Evolutionary conservation across 192 early-diverging fungal species (phyloP), one percentile per base, ranked within the genome.

Genomic region (Linnemannia elongata): DNA sequence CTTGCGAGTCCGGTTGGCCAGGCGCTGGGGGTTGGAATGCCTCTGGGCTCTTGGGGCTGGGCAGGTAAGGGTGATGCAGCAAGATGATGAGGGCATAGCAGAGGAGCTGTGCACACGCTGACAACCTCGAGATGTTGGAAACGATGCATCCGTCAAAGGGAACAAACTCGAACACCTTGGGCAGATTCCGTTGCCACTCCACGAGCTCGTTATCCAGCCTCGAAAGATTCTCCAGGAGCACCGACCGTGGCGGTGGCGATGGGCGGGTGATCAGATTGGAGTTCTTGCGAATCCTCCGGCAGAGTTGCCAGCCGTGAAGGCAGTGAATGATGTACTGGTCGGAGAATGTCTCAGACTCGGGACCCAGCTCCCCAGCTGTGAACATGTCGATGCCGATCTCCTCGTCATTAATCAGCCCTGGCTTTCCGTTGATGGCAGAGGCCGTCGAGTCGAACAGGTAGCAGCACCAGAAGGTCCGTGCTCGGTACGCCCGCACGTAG

Each of bases 321-420:
- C 85, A 87, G 30, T 87, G 85, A n/a, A 87, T 77, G 4, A 87
- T 24, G 55, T 87, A 87, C 54, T 87, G 85, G 49, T 87, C 85
- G 8, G 85, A 77, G 68, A 68, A 87, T 1, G 75, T 87, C 18
- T 87, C 85, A 18, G 74, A 63, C 36, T 86, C 83, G 4, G 83
- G 83, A 4, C 83, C 83, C 2, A 86, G 63, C 22, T 87, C 85
- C 20, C 85, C 85, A 17, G 85, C 75, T 35, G 74, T 69, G 22
- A 81, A 63, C 75, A 87, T 76, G 60, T 87, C 85, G 38, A 78
- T 49, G 18, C 10, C 52, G 41, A 87, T 74, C 45, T 87, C 85
- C 9, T 87, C 85, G 36, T 87, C 85, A 63, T 81, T 87, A 42
- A 87, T 87, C 39, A 87, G n/a, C 6, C 72, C 70, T 4, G 85